phyloP scores from a whole-genome alignment of 805 yeast genomes.

The Maudiozyma barnettii region DNA sequence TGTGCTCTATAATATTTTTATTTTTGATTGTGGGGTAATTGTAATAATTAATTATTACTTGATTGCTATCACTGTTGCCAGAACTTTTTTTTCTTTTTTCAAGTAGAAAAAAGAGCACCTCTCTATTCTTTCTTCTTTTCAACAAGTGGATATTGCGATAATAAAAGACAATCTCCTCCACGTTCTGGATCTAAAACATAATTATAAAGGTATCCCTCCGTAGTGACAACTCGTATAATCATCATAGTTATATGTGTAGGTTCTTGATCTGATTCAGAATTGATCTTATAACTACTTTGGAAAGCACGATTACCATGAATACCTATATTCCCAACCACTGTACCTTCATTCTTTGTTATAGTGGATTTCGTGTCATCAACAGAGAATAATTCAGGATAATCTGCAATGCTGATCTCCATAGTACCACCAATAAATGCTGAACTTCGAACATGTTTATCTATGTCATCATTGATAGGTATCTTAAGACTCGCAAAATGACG shows the following conservation, averaged over 20 bases:
- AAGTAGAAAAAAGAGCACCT: too few relatives aligned
- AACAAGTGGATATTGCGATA: conserved; percentile 55
- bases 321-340: neutral
- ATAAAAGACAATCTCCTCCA: conserved; percentile 86
- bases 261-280: conserved; percentile 2
- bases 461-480: conserved; percentile 38
- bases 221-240: conserved; percentile 57
- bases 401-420: conserved; percentile 17
- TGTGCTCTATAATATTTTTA: too few relatives aligned
- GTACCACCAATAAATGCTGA: conserved; percentile 30
- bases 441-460: conserved; percentile 11
- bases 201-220: conserved; percentile 71
- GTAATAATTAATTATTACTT: too few relatives aligned
- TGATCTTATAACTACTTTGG: neutral
- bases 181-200: conserved; percentile 76
- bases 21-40: too few relatives aligned
- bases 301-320: neutral
- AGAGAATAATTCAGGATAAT: conserved; percentile 25
- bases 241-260: conserved; percentile 25
- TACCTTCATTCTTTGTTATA: neutral
- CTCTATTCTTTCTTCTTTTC: too few relatives aligned
- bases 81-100: too few relatives aligned
- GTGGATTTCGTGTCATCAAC: conserved; percentile 3
- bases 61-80: too few relatives aligned
- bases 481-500: conserved; percentile 88